These are phyloP conservation scores for Brettanomyces nanus DNA, from an alignment of 805 yeast genomes.

Conservation along the genomic window DNA sequence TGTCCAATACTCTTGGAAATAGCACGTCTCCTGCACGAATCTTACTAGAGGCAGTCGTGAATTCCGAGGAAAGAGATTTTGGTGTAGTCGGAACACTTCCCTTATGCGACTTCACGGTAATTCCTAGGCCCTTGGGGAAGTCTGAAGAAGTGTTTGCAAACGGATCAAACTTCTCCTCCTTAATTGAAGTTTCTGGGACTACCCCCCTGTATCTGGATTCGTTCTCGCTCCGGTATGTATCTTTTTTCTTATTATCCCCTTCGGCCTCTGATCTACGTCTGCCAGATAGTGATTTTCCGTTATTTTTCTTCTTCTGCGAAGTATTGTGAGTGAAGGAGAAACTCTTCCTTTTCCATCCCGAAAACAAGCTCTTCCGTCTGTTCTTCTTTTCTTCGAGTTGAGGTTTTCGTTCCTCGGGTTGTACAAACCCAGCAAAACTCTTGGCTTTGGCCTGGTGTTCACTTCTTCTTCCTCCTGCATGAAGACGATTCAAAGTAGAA, in stretches of 20 bases:
- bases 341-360: slow-evolving; percentile 26
- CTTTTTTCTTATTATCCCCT: too few species aligned
- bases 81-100: too few species aligned
- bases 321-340: slow-evolving; percentile 9
- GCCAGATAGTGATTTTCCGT: too few species aligned
- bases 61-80: too few species aligned
- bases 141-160: neutral
- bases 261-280: too few species aligned
- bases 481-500: slow-evolving; percentile 6
- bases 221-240: neutral
- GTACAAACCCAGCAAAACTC: neutral
- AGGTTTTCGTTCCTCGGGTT: too few species aligned
- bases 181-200: neutral
- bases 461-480: slow-evolving; percentile 1
- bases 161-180: neutral
- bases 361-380: slow-evolving; percentile 21
- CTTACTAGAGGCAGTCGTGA: neutral
- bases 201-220: too few species aligned
- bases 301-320: neutral
- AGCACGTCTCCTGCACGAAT: slow-evolving; percentile 45
- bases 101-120: too few species aligned
- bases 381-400: slow-evolving; percentile 15
- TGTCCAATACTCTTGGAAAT: slow-evolving; percentile 62
- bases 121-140: neutral
- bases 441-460: slow-evolving; percentile 1